Evolutionary conservation across 169 alveolate species (phyloP).

Genomic region (Sarcocystis neurona): DNA sequence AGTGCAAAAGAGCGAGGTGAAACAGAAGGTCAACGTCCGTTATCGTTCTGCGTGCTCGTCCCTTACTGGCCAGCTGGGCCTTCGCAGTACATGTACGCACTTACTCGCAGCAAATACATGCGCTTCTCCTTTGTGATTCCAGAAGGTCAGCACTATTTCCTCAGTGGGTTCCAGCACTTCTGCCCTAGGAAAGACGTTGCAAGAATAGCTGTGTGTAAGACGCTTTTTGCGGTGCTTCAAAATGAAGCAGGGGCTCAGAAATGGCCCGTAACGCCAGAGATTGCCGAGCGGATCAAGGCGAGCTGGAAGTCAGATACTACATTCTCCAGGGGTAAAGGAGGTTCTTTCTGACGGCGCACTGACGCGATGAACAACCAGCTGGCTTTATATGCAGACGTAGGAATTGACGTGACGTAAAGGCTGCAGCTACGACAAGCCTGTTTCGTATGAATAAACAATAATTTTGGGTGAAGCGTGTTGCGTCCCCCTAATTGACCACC

Average conservation of each 20-base stretch:
- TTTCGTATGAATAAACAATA: too few relatives aligned
- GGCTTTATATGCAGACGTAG: too few relatives aligned
- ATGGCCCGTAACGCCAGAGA: conserved; percentile 13
- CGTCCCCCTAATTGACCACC: too few relatives aligned
- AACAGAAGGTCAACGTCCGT: conserved; percentile 6
- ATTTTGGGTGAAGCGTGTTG: too few relatives aligned
- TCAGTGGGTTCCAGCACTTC: conserved; percentile 28
- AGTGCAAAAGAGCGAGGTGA: neutral
- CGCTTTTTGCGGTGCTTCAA: conserved; percentile 10
- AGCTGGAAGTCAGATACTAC: neutral
- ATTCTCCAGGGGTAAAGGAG: too few relatives aligned
- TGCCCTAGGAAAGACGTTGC: neutral
- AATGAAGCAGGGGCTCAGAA: neutral
- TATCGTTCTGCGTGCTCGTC: conserved; percentile 15
- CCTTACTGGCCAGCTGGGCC: conserved; percentile 30
- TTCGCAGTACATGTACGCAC: neutral
- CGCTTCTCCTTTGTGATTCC: neutral
- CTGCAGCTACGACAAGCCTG: too few relatives aligned
- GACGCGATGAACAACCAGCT: too few relatives aligned
- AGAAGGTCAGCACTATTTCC: neutral
- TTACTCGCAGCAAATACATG: neutral
- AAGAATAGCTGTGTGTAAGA: neutral
- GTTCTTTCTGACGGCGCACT: too few relatives aligned
- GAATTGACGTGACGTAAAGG: too few relatives aligned
- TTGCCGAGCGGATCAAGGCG: neutral